These are phyloP conservation scores for Pestalotiopsis fici DNA, from an alignment of 2,329 filamentous ascomycete genomes.

Conservation along the genomic window DNA sequence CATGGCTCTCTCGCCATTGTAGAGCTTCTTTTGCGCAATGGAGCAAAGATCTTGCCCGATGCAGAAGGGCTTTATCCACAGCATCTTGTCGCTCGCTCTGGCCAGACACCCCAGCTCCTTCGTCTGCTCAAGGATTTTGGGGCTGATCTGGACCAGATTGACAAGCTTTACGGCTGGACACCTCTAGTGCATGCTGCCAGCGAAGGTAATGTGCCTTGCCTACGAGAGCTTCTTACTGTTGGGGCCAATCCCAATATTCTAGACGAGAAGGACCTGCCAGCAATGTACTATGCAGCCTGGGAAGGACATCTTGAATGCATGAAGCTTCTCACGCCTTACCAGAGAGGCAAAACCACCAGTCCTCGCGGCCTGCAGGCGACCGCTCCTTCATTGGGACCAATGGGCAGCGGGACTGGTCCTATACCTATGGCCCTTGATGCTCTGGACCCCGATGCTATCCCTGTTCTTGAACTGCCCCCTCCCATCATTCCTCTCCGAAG, in stretches of 20 bases:
- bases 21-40: slow-evolving; percentile 77
- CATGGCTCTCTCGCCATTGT: slow-evolving; percentile 86
- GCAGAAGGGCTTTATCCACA: slow-evolving; percentile 97
- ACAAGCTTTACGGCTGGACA: slow-evolving; percentile 97
- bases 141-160: slow-evolving; percentile 86
- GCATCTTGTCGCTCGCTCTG: slow-evolving; percentile 89
- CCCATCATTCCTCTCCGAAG: slow-evolving; percentile 93
- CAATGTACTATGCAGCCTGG: slow-evolving; percentile 99
- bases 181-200: slow-evolving; percentile 94
- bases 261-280: slow-evolving; percentile 90
- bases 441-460: slow-evolving; percentile 83
- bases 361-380: slow-evolving; percentile 44
- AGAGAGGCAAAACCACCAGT: slow-evolving; percentile 43
- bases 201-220: slow-evolving; percentile 88
- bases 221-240: slow-evolving; percentile 78
- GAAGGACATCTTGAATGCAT: slow-evolving; percentile 96
- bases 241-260: slow-evolving; percentile 77
- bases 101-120: slow-evolving; percentile 77
- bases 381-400: slow-evolving; percentile 36
- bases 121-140: slow-evolving; percentile 81
- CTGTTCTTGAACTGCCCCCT: slow-evolving; percentile 86
- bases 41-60: slow-evolving; percentile 84
- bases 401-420: slow-evolving; percentile 47
- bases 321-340: slow-evolving; percentile 73
- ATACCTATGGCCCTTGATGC: slow-evolving; percentile 63